Evolutionary conservation across 2,329 filamentous ascomycete genomes (phyloP), one percentile per base, ranked within the genome.

Genomic region (Cercospora sp.): DNA sequence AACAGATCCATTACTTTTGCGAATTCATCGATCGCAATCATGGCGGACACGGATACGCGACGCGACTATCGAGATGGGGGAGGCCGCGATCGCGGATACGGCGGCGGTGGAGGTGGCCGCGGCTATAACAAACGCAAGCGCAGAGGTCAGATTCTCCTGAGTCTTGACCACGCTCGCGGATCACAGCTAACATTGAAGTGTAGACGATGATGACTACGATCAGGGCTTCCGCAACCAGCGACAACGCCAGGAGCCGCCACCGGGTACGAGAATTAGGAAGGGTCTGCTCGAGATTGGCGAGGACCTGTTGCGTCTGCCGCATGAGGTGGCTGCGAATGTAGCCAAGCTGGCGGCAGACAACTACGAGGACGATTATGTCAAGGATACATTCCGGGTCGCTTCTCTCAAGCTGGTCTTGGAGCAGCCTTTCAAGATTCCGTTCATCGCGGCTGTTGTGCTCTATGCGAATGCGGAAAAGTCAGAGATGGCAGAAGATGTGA

Each of bases 371-470:
- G 88, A 90, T 73, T 90, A 93, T 73, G 82, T 96, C 64, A 89
- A 89, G 72, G 86, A 84, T 33, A 88, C 85, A 61, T 96, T 96
- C 78, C 83, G 91, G 72, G 87, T 90, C 66, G 85, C 96, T 31
- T 84, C 89, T 7, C 82, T 94, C 67, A 91, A 94, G 80, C 85
- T 98, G 86, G 86, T 91, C 53, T 79, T 92, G 39, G 95, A 99
- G 81, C 95, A 99, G 81, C 95, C 95, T 1, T 90, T 99, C 80
- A 98, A 98, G 84, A 96, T 93, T n/a, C 94, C 95, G 0, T 98
- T 97, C 78, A 86, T 96, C 42, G 93, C 94, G 9, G 92, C 91
- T 20, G 89, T 94, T 13, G 86, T 96, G 53, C 85, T 97, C 67
- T 87, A 93, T 66, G 87, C 90, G 72, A 97, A 98, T 81, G 87